Percentiles rank a stretch among this genome's conserved stretches.
These are phyloP conservation scores for Myrica gale DNA, from an alignment of 306 rosid genomes.

Conservation along the genomic window DNA sequence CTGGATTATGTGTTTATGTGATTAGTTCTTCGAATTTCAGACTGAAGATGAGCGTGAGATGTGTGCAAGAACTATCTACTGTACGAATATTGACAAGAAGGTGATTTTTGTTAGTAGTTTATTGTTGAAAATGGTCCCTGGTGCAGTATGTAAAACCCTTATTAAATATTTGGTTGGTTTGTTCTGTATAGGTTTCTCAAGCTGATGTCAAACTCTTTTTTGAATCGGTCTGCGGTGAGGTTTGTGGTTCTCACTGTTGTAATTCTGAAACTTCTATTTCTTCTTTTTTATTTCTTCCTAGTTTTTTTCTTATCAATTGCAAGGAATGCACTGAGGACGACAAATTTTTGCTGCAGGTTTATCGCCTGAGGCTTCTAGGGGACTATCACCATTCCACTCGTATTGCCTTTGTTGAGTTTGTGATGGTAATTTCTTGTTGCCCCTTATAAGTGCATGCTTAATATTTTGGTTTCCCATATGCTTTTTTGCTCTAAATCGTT, in stretches of 20 bases:
- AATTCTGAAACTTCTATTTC: not conserved
- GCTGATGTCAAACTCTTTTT: conserved; percentile 88
- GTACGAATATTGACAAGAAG: conserved; percentile 98
- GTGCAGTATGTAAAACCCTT: conserved; percentile 17
- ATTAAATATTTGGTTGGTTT: conserved; percentile 22
- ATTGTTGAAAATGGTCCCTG: not conserved
- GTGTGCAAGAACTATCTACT: conserved; percentile 96
- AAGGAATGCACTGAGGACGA: not conserved
- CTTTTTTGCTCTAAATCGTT: not conserved
- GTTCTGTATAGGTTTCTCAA: conserved; percentile 71
- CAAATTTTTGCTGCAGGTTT: conserved; percentile 52
- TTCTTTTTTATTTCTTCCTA: conserved; percentile 11
- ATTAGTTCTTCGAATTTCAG: conserved; percentile 34
- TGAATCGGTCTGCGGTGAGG: conserved; percentile 98
- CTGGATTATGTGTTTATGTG: conserved; percentile 23
- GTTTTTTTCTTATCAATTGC: not conserved
- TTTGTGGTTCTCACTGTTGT: conserved; percentile 33
- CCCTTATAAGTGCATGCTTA: conserved; percentile 13
- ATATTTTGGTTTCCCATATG: not conserved
- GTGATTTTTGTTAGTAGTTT: conserved; percentile 32
- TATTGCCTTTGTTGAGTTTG: conserved; percentile 89
- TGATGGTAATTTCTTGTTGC: conserved; percentile 50
- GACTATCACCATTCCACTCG: conserved; percentile 97
- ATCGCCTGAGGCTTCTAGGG: conserved; percentile 93
- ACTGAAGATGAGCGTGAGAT: conserved; percentile 96